phyloP scores from a whole-genome alignment of 257 asterid genomes.

The Eucommia ulmoides region DNA sequence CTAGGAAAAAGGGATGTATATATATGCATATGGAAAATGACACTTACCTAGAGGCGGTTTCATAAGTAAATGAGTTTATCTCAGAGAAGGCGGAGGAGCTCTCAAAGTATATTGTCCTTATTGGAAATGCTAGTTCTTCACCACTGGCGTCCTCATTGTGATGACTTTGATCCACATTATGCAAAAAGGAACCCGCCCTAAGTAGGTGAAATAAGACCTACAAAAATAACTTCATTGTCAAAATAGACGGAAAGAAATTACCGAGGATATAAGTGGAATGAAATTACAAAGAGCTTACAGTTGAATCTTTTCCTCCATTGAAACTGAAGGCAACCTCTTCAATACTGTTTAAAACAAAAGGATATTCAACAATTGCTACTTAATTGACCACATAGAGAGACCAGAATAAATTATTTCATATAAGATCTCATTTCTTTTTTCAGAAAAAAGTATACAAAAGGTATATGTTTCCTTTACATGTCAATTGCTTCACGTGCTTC shows the following conservation, averaged over 20 bases:
- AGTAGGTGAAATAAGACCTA: constrained; percentile 89
- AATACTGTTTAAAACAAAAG: constrained; percentile 39
- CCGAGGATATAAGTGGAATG: constrained; percentile 3
- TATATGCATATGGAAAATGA: too few relatives aligned
- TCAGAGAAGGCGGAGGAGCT: constrained; percentile 78
- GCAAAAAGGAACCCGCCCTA: constrained; percentile 76
- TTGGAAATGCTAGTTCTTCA: constrained; percentile 41
- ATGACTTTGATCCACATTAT: constrained; percentile 25
- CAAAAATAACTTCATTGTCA: constrained; percentile 11
- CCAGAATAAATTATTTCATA: too few relatives aligned
- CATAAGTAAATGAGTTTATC: constrained; percentile 87
- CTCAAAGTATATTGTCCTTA: constrained; percentile 83
- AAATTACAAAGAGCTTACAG: constrained; percentile 40
- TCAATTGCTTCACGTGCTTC: too few relatives aligned
- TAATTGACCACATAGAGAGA: too few relatives aligned
- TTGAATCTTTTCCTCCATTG: constrained; percentile 95
- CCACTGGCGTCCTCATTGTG: constrained; percentile 25
- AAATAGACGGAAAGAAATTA: constrained; percentile 3
- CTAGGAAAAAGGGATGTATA: too few relatives aligned
- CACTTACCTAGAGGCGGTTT: constrained; percentile 44
- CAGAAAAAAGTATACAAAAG: too few relatives aligned
- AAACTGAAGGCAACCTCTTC: constrained; percentile 93
- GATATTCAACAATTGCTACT: too few relatives aligned
- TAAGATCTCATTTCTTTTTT: too few relatives aligned
- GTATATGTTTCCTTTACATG: too few relatives aligned